A percentile compares a stretch with the other conserved stretches of the same genome.
phyloP scores from a whole-genome alignment of 352 stramenopile species.

The Phytophthora constricta region DNA sequence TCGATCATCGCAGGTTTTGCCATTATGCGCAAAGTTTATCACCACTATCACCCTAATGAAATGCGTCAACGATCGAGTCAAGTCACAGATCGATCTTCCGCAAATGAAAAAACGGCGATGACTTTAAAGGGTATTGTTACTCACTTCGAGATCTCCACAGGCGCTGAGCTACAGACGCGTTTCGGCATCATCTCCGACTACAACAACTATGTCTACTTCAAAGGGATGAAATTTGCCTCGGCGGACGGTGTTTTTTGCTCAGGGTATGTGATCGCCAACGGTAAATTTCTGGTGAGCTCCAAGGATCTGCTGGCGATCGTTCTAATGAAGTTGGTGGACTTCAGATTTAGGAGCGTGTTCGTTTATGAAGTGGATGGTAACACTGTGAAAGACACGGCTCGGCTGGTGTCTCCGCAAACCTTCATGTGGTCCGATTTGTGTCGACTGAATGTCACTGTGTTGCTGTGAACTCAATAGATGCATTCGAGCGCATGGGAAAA shows the following conservation, averaged over 20 bases:
- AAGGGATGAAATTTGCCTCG: slow-evolving; percentile 36
- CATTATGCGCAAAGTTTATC: slow-evolving; percentile 9
- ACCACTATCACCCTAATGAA: slow-evolving; percentile 6
- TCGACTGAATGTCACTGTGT: slow-evolving; percentile 19
- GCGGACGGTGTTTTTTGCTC: slow-evolving; percentile 33
- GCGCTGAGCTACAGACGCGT: slow-evolving; percentile 18
- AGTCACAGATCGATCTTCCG: neutral
- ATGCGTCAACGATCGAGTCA: neutral
- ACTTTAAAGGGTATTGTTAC: slow-evolving; percentile 7
- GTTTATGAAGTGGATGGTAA: slow-evolving; percentile 31
- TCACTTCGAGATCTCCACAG: slow-evolving; percentile 23
- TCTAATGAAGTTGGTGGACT: slow-evolving; percentile 29
- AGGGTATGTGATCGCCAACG: slow-evolving; percentile 34
- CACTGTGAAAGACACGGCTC: slow-evolving; percentile 26
- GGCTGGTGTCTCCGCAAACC: slow-evolving; percentile 27
- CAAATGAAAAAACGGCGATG: neutral
- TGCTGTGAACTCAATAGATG: slow-evolving; percentile 6
- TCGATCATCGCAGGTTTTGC: neutral
- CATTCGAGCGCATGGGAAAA: too few relatives aligned
- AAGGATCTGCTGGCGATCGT: slow-evolving; percentile 23
- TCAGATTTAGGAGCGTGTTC: slow-evolving; percentile 17
- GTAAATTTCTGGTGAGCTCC: slow-evolving; percentile 32
- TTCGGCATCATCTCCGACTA: slow-evolving; percentile 37
- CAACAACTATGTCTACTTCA: slow-evolving; percentile 32
- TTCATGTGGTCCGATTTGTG: slow-evolving; percentile 21